phyloP scores from a whole-genome alignment of 176 grass and related monocot genomes.

The Rhipidocladum racemiflorum region DNA sequence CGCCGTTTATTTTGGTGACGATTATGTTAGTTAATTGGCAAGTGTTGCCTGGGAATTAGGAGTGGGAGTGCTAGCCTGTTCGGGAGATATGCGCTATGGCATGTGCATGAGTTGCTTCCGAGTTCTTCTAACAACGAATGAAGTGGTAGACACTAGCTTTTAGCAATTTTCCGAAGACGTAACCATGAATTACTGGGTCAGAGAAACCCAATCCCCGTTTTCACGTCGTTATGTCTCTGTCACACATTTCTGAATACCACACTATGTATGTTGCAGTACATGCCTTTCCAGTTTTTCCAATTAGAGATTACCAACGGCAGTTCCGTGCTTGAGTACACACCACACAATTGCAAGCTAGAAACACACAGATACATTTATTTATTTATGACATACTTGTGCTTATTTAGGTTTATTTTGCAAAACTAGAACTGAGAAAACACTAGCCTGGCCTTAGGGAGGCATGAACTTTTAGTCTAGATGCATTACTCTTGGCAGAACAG shows the following conservation, averaged over 20 bases:
- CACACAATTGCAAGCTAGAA: background rate
- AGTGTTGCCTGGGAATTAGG: slow-evolving; percentile 1
- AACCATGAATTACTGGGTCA: background rate
- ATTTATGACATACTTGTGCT: no score
- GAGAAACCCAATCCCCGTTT: background rate
- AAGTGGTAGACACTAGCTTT: background rate
- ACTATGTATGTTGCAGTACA: background rate
- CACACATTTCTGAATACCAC: background rate
- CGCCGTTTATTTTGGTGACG: no score
- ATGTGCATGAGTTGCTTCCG: background rate
- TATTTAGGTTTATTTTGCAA: no score
- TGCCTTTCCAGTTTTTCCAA: background rate
- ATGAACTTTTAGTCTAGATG: background rate
- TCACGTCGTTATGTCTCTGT: background rate
- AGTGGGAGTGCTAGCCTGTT: background rate
- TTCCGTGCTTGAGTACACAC: background rate
- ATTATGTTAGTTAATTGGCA: background rate
- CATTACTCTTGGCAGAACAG: background rate
- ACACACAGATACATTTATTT: no score
- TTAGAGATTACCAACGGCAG: background rate
- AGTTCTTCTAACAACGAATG: background rate
- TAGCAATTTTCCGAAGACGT: background rate
- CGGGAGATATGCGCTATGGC: background rate
- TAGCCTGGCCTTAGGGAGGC: background rate
- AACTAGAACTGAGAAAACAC: no score